Conservation (phyloP, 2,329 filamentous ascomycete genomes). For the Apiospora pterosperma region DNA sequence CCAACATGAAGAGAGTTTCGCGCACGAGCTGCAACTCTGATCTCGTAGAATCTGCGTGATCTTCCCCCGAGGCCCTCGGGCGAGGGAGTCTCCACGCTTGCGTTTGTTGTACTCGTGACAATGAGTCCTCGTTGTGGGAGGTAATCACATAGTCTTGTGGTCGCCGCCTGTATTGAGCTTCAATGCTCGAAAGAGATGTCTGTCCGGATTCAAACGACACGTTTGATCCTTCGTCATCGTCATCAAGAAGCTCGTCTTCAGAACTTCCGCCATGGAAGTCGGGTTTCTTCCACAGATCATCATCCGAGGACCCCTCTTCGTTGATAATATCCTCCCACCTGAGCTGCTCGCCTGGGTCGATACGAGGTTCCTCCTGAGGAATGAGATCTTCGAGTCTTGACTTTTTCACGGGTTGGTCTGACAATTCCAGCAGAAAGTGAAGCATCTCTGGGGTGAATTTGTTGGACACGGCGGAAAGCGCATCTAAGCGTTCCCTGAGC, state of each 20-base stretch:
- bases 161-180: slow-evolving; percentile 22
- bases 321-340: slow-evolving; percentile 78
- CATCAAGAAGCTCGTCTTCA: slow-evolving; percentile 46
- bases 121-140: slow-evolving; percentile 27
- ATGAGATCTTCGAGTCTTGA: slow-evolving; percentile 64
- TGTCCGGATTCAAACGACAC: slow-evolving; percentile 29
- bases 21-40: slow-evolving; percentile 72
- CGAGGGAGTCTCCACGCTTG: slow-evolving; percentile 40
- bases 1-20: slow-evolving; percentile 82
- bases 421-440: slow-evolving; percentile 74
- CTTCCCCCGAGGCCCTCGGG: slow-evolving; percentile 26
- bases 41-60: slow-evolving; percentile 42
- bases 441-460: slow-evolving; percentile 79
- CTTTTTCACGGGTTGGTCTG: slow-evolving; percentile 73
- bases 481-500: slow-evolving; percentile 54
- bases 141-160: slow-evolving; percentile 34
- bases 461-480: slow-evolving; percentile 49
- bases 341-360: slow-evolving; percentile 46
- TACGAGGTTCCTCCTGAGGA: slow-evolving; percentile 41
- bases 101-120: slow-evolving; percentile 36
- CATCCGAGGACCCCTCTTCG: slow-evolving; percentile 67
- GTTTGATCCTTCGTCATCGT: slow-evolving; percentile 33
- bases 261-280: slow-evolving; percentile 64
- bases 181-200: slow-evolving; percentile 32
- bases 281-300: slow-evolving; percentile 67